Percentiles rank a stretch among this genome's conserved stretches.
Evolutionary conservation across 345 rosid genomes (phyloP).

Genomic region (Hirschfeldia incana): DNA sequence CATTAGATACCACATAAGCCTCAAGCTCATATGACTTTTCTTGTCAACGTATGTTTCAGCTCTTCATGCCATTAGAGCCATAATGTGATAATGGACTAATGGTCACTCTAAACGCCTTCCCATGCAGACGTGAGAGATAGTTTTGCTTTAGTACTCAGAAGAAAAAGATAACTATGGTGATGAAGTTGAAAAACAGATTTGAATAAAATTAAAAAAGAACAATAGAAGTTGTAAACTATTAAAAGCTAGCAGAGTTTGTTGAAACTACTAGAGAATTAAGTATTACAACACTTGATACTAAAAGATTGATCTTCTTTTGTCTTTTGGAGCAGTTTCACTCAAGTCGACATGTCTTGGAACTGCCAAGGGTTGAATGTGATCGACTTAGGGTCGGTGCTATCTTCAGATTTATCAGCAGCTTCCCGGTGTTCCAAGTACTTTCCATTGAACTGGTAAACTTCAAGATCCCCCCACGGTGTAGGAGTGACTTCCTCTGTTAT

Average conservation of each 20-base stretch:
- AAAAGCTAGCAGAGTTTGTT: slow-evolving; percentile 8
- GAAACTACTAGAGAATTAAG: slow-evolving; percentile 26
- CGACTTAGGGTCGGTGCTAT: slow-evolving; percentile 43
- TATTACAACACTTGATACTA: slow-evolving; percentile 36
- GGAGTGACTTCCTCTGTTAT: slow-evolving; percentile 55
- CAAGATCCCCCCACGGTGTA: slow-evolving; percentile 91
- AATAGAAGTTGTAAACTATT: slow-evolving; percentile 30
- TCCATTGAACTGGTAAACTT: slow-evolving; percentile 76
- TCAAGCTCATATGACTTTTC: no score
- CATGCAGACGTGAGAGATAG: background rate
- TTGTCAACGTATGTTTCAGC: no score
- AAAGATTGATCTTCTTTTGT: slow-evolving; percentile 21
- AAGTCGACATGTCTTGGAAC: slow-evolving; percentile 41
- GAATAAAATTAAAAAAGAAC: background rate
- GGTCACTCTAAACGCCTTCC: background rate
- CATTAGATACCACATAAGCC: no score
- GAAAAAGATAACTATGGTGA: slow-evolving; percentile 17
- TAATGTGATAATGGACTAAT: background rate
- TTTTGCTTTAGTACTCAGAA: no score
- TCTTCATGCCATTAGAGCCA: background rate
- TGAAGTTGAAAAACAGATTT: slow-evolving; percentile 17
- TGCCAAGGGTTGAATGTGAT: slow-evolving; percentile 78
- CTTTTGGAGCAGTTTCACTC: background rate
- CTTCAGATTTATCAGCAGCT: slow-evolving; percentile 51
- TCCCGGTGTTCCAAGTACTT: slow-evolving; percentile 60